Percentiles rank a stretch among this genome's conserved stretches.
These are phyloP conservation scores for Penicillium verrucosum DNA, from an alignment of 2,329 filamentous ascomycete genomes.

Conservation along the genomic window DNA sequence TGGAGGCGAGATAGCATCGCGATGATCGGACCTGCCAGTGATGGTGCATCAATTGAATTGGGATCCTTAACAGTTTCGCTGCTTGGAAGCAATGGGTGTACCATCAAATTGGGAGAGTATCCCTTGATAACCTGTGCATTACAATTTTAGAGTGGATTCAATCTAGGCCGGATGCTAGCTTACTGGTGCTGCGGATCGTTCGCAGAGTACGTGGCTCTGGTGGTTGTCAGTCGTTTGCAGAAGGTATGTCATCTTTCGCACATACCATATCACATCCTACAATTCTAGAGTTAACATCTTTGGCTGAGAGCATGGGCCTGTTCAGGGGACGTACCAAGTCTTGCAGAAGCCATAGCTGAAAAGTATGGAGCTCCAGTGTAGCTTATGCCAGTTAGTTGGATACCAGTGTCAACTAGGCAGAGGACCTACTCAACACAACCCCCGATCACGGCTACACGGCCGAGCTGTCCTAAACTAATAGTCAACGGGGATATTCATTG, in stretches of 20 bases:
- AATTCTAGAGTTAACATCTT: neutral
- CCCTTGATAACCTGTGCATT: constrained; percentile 77
- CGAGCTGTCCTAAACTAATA: constrained; percentile 69
- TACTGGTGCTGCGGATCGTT: constrained; percentile 70
- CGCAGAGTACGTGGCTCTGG: constrained; percentile 85
- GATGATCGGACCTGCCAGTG: constrained; percentile 68
- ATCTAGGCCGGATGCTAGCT: constrained; percentile 3
- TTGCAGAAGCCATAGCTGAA: constrained; percentile 92
- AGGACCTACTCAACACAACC: constrained; percentile 71
- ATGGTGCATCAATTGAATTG: constrained; percentile 50
- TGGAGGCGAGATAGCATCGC: constrained; percentile 82
- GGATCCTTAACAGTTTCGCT: constrained; percentile 52
- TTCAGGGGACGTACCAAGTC: constrained; percentile 57
- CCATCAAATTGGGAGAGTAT: constrained; percentile 97
- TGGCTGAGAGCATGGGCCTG: neutral
- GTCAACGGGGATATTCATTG: neutral
- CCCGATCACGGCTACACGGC: constrained; percentile 87
- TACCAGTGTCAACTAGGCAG: neutral
- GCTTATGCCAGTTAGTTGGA: constrained; percentile 31
- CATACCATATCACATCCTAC: constrained; percentile 73
- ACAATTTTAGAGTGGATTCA: neutral
- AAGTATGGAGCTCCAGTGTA: constrained; percentile 98
- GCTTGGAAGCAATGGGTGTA: constrained; percentile 91
- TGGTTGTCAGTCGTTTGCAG: constrained; percentile 14
- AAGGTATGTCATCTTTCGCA: neutral